A percentile compares a stretch with the other conserved stretches of the same genome.
Evolutionary conservation across 441 rosid species (phyloP).

Genomic region (Raphanus hybrid): DNA sequence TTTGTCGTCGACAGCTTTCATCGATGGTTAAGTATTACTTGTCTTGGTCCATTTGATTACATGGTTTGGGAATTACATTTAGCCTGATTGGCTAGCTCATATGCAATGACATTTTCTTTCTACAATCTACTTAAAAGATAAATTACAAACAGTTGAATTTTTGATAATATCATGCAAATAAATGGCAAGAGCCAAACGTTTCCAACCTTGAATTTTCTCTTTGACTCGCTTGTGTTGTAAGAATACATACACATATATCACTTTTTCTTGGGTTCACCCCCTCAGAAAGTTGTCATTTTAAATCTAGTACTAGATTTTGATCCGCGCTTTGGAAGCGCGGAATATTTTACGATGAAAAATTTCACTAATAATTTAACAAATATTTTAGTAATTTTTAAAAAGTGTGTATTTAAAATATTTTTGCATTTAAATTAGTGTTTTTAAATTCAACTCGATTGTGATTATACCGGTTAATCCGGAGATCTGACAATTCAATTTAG

Average conservation of each 20-base stretch:
- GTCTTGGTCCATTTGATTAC: not conserved
- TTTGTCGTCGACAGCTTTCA: not conserved
- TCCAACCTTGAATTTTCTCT: not conserved
- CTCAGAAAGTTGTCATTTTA: too few relatives aligned
- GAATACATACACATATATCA: not conserved
- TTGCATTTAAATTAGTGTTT: too few relatives aligned
- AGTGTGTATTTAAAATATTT: too few relatives aligned
- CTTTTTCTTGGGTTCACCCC: too few relatives aligned
- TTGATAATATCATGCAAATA: not conserved
- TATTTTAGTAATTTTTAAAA: too few relatives aligned
- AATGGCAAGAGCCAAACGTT: not conserved
- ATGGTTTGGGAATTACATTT: not conserved
- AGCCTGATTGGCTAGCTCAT: slow-evolving; percentile 3
- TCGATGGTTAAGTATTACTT: not conserved
- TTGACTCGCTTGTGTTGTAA: not conserved
- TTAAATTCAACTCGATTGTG: too few relatives aligned
- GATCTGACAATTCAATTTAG: too few relatives aligned
- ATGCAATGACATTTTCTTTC: not conserved
- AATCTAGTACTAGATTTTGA: too few relatives aligned
- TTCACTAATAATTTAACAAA: too few relatives aligned
- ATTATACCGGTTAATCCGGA: too few relatives aligned
- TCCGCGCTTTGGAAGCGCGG: too few relatives aligned
- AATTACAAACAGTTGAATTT: not conserved
- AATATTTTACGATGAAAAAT: too few relatives aligned
- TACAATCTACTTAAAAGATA: not conserved